These are phyloP conservation scores for Cercospora sp. DNA, from an alignment of 2,329 filamentous ascomycete genomes.

Conservation along the genomic window DNA sequence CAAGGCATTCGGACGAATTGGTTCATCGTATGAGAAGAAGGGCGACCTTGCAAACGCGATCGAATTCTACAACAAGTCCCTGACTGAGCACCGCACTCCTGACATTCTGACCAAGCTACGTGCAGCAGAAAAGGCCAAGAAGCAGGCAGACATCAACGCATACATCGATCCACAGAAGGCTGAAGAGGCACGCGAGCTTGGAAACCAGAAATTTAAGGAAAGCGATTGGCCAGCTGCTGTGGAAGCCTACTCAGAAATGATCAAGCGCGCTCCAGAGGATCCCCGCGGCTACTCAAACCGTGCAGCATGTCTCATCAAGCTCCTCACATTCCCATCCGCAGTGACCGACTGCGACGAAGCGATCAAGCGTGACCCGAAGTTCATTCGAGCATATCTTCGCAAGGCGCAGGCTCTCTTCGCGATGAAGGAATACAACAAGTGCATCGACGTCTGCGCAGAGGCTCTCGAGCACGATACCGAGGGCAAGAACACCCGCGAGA, in stretches of 20 bases:
- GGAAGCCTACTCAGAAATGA: constrained; percentile 93
- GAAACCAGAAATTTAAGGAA: constrained; percentile 96
- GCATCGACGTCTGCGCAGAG: constrained; percentile 82
- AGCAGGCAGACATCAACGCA: constrained; percentile 69
- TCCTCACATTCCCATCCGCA: constrained; percentile 91
- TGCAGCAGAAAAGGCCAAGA: constrained; percentile 82
- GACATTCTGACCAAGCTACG: constrained; percentile 93
- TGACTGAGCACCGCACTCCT: constrained; percentile 94
- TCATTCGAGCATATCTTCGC: constrained; percentile 93
- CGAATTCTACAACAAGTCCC: constrained; percentile 85
- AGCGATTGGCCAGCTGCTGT: constrained; percentile 93
- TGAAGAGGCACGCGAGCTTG: constrained; percentile 90
- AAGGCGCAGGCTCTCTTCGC: constrained; percentile 94
- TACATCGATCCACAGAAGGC: constrained; percentile 91
- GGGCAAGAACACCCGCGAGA: constrained; percentile 83
- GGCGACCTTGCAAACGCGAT: constrained; percentile 78
- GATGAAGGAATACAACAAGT: constrained; percentile 98
- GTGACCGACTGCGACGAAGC: constrained; percentile 89
- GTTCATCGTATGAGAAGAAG: constrained; percentile 87
- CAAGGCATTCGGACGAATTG: constrained; percentile 95
- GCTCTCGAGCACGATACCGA: constrained; percentile 74
- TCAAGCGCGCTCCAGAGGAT: constrained; percentile 89
- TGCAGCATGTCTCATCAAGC: constrained; percentile 92
- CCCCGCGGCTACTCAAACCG: constrained; percentile 96
- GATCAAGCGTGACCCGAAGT: constrained; percentile 85